Percentiles rank a stretch among this genome's conserved stretches.
These are phyloP conservation scores for Phialophora tarda DNA, from an alignment of 2,329 filamentous ascomycete species.

Conservation along the genomic window DNA sequence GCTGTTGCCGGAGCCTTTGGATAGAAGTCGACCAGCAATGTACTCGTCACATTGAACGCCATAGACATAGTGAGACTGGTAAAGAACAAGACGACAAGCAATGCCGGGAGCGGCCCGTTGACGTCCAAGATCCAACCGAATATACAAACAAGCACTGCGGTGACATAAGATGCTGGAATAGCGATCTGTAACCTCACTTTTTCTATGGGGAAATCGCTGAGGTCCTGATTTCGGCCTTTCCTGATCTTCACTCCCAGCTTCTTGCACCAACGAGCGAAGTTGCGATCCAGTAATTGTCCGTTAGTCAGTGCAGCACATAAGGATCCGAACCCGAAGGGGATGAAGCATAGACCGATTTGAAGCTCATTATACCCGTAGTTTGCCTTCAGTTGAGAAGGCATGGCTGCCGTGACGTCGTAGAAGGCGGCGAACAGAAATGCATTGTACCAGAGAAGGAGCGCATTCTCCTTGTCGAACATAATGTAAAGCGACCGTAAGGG, in stretches of 20 bases:
- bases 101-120: conserved; percentile 43
- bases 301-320: conserved; percentile 40
- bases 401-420: conserved; percentile 54
- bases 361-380: conserved; percentile 57
- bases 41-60: conserved; percentile 53
- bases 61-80: conserved; percentile 48
- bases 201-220: conserved; percentile 60
- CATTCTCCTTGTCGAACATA: conserved; percentile 47
- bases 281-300: conserved; percentile 69
- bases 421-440: conserved; percentile 55
- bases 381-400: conserved; percentile 54
- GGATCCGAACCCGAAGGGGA: conserved; percentile 42
- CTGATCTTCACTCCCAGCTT: conserved; percentile 66
- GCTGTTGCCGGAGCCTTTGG: conserved; percentile 57
- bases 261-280: conserved; percentile 71
- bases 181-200: conserved; percentile 45
- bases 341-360: conserved; percentile 51
- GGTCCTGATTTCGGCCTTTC: conserved; percentile 60
- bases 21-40: conserved; percentile 59
- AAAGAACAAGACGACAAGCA: conserved; percentile 47
- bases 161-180: conserved; percentile 43
- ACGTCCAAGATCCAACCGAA: conserved; percentile 50
- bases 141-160: conserved; percentile 41
- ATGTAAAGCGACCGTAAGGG: conserved; percentile 48
- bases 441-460: conserved; percentile 47